Evolutionary conservation across 345 rosid genomes (phyloP), one percentile per base, ranked within the genome.

Genomic region (Brassica incana): DNA sequence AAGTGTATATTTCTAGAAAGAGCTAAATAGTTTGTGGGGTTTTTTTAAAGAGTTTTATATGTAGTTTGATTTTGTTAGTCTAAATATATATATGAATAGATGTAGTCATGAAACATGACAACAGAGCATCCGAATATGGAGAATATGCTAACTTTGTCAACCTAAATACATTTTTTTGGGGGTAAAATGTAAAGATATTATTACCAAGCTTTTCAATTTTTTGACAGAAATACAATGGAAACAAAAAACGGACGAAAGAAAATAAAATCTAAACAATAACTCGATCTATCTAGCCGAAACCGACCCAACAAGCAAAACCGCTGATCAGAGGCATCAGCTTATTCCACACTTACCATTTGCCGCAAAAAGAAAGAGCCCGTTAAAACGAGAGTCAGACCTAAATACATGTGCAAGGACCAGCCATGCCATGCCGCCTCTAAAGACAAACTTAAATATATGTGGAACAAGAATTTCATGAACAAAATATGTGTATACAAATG

Each of bases 71-170:
- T 65, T 65, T 35, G 29, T 16, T 40, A 15, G 69, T 25, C 18
- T 8, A 48, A 14, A 45, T 40, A 67, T 27, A 27, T 27, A 67
- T 29, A 40, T 15, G 65, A 54, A 76, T 68, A 59, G 67, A 77
- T 70, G 62, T 69, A 77, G 75, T 70, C 64, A 77, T 77, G 38
- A 50, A 70, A 62, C 63, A 62, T 30, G 63, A 32, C 65, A 62
- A 62, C 70, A 60, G 45, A 30, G 74, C 61, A 77, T 40, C 10
- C 25, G 33, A 76, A 4, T 68, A 65, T 5, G 30, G 72, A 20
- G 72, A 65, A 65, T 75, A 67, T 74, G 36, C 70, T 20, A 65
- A 25, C 25, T 62, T 61, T 40, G 48, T 43, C 23, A 23, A 61
- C 38, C 16, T 66, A 35, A 29, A 62, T 40, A 35, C 23, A 67